Base-by-base conservation (phyloP, 1,284 basidiomycete species). In the Moesziomyces sp. region DNA sequence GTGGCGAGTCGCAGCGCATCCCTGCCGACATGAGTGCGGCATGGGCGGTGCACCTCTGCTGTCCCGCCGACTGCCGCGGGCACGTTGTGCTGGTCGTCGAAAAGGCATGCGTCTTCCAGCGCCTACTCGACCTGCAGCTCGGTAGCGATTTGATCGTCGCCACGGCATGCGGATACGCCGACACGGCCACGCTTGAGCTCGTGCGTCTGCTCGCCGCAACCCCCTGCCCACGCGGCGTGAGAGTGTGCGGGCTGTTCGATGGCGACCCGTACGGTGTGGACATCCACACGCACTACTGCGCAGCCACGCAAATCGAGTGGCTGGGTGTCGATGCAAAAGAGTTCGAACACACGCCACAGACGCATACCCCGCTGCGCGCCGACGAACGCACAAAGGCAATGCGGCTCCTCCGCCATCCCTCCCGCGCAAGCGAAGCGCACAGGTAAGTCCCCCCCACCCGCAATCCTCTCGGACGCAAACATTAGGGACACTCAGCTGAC, bases 131-230 rank as follows among this genome's bases (percentile, higher is more conserved):
- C 13, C 44, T 23, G 8, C 14, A 53, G 3, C 23, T 49, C 43
- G 26, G 61, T 40, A 35, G 33, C 11, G 28, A 24, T 1, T 40
- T 52, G n/a, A 35, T 70, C 5, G 5, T 66, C 10, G 9, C 70
- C 2, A 61, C 73, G 48, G 80, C 65, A 0, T 78, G 77, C 48
- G 80, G 80, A 1, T 82, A 82, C 48, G 76, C 80, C 1, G 80
- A 82, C 49, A 38, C 50, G 3, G 73, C 74, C 1, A 77, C 76
- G 4, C 56, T 66, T 3, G 45, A 45, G 9, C 42, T 81, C 16
- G 48, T 79, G 3, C 16, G 23, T 6, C 43, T 60, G 1, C 28
- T 77, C 2, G 13, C 44, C 0, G 13, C 18, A 3, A 5, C 33
- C 0, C 23, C 5, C 1, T 50, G 28, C 16, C 23, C 21, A 13